Evolutionary conservation across 192 early-diverging fungal species (phyloP), one percentile per base, ranked within the genome.

Genomic region (Coemansia sp.): DNA sequence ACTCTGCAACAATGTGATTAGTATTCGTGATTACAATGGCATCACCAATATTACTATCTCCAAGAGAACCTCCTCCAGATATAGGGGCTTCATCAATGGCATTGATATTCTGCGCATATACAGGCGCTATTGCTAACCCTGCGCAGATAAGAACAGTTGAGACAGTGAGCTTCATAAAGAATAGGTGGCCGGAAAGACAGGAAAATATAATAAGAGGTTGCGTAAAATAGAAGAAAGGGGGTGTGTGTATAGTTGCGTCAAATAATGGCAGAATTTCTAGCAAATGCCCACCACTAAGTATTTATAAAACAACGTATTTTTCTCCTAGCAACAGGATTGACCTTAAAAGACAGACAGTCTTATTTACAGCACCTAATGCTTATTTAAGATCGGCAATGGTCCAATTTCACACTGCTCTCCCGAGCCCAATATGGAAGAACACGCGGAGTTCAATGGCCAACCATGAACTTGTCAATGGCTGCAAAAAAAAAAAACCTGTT

Each of bases 111-210:
- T 62, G 61, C 3, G 61, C 61, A 25, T 62, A 52, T 42, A 31
- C 61, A 24, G 61, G 52, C 6, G 23, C 46, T 32, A 62, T 51
- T 10, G 46, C 61, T 51, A 62, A 22, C 14, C 25, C 42, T 19
- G 61, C 46, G 30, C 61, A 62, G 24, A 62, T 24, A 25, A 51
- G 46, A 51, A 62, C n/a, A 14, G 21, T 24, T 30, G 61, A 62
- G 51, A 62, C 27, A 6, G 61, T 52, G 11, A 62, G 42, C 23
- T 62, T 62, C 61, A 62, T 62, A 10, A 10, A 11, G 50, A 50
- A 24, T 61, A 50, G 17, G 51, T 24, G 60, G 33, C 19, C 17
- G 39, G 27, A 19, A 30, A 58, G 30, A 29, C 11, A 29, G 57
- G 57, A 20, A 58, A 5, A 14, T 29, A 27, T 29, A 7, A 14